These are phyloP conservation scores for Daldinia eschscholtzii DNA, from an alignment of 2,329 filamentous ascomycete genomes.

Conservation along the genomic window DNA sequence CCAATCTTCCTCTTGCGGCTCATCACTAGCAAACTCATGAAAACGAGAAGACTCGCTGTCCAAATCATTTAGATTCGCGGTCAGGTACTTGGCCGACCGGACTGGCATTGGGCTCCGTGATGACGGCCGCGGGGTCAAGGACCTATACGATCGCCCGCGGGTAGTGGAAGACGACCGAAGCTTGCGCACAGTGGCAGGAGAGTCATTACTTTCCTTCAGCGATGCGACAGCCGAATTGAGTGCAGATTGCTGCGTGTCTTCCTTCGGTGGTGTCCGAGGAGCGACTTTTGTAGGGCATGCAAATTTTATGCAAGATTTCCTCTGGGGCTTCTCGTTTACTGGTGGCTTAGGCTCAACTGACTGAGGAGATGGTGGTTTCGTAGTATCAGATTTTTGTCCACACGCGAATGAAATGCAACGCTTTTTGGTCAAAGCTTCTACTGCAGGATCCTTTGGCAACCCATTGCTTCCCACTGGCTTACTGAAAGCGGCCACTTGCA, in stretches of 20 bases:
- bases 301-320: slow-evolving; percentile 79
- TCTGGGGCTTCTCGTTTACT: slow-evolving; percentile 58
- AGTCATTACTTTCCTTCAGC: slow-evolving; percentile 40
- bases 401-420: slow-evolving; percentile 95
- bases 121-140: slow-evolving; percentile 53
- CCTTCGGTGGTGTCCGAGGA: slow-evolving; percentile 56
- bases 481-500: slow-evolving; percentile 36
- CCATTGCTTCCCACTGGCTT: slow-evolving; percentile 34
- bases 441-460: slow-evolving; percentile 64
- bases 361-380: slow-evolving; percentile 57
- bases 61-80: slow-evolving; percentile 64
- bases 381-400: slow-evolving; percentile 69
- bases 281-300: slow-evolving; percentile 72
- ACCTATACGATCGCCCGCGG: slow-evolving; percentile 46
- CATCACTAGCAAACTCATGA: slow-evolving; percentile 91
- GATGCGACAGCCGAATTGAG: slow-evolving; percentile 20
- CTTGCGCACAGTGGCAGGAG: slow-evolving; percentile 47
- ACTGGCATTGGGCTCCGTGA: slow-evolving; percentile 56
- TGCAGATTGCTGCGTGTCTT: slow-evolving; percentile 39
- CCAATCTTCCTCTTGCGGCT: slow-evolving; percentile 90
- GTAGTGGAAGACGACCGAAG: slow-evolving; percentile 50
- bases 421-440: slow-evolving; percentile 79
- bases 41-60: slow-evolving; percentile 74
- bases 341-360: slow-evolving; percentile 51
- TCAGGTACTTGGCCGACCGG: slow-evolving; percentile 62